These are phyloP conservation scores for Albatrellus sp. DNA, from an alignment of 1,284 basidiomycete species.

Conservation along the genomic window DNA sequence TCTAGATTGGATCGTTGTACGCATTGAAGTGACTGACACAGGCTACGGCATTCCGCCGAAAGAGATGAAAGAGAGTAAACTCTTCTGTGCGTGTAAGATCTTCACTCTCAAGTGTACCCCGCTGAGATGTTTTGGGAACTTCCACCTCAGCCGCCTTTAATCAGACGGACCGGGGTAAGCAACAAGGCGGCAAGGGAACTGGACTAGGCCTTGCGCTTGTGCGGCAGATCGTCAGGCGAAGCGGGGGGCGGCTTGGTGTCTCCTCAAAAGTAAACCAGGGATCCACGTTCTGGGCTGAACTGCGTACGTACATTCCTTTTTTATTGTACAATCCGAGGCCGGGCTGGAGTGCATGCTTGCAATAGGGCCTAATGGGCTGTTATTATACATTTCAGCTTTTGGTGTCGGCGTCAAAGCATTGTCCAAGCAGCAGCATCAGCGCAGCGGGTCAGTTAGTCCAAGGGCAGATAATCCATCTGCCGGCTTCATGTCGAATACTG, in stretches of 20 bases:
- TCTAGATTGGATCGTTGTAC: conserved; percentile 54
- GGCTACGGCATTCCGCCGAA: conserved; percentile 62
- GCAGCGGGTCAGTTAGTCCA: not conserved
- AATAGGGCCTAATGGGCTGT: too few relatives aligned
- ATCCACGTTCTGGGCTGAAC: conserved; percentile 73
- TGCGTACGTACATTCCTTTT: conserved; percentile 30
- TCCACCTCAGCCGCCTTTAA: conserved; percentile 49
- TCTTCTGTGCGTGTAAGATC: conserved; percentile 50
- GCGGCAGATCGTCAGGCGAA: conserved; percentile 80
- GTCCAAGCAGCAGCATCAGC: conserved; percentile 9
- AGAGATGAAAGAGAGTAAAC: conserved; percentile 63
- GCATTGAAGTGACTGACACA: conserved; percentile 75
- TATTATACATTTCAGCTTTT: conserved; percentile 16
- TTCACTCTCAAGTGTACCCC: not conserved
- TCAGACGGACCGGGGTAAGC: conserved; percentile 69
- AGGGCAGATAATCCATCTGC: not conserved
- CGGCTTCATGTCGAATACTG: not conserved
- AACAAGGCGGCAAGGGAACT: conserved; percentile 83
- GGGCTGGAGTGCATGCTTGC: too few relatives aligned
- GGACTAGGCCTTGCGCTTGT: conserved; percentile 83
- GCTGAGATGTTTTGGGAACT: not conserved
- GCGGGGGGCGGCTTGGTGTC: conserved; percentile 70
- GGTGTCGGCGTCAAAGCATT: conserved; percentile 25
- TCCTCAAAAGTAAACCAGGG: conserved; percentile 48
- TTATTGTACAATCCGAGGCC: not conserved